Evolutionary conservation across 176 grass and related monocot genomes (phyloP), one percentile per base, ranked within the genome.

Genomic region (Otatea glauca): DNA sequence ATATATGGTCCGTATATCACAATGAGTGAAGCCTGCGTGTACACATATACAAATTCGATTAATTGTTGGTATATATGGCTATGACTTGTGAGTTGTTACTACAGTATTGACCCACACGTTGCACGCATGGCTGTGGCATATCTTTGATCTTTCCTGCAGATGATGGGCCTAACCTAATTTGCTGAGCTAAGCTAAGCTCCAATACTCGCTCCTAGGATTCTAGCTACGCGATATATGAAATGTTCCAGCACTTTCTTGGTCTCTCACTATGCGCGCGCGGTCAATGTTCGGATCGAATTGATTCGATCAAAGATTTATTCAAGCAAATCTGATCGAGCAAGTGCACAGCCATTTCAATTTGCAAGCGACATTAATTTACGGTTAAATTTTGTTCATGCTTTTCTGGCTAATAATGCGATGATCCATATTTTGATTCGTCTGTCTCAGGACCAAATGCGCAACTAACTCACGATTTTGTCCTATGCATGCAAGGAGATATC

Each of bases 221-320:
- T 55, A 56, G 5, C 43, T 48, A 72, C 21, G 7, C 21, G 20
- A 21, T 4, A 9, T 9, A 29, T 64, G 25, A 16, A 17, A 16
- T 34, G 34, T 17, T n/a, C 32, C 49, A 25, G 9, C 3, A 10
- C 43, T 43, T 68, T n/a, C 5, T 7, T 41, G 18, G 13, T 8
- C 14, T 44, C n/a, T 10, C 15, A 70, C 5, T 25, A 10, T 43
- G 59, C n/a, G n/a, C n/a, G n/a, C n/a, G n/a, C 58, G 74, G 84
- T 90, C 84, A 86, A 86, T 59, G 55, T 53, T 79, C 58, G 38
- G 5, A 78, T 61, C 48, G 79, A 86, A 78, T 35, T 38, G 48
- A 76, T 90, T 90, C 79, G 67, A 79, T 67, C 79, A 79, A 87
- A 87, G 73, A 74, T 90, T 78, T 37, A 37, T 3, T 2, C 35